A percentile compares a stretch with the other conserved stretches of the same genome.
Evolutionary conservation across 75 land plant species (phyloP).

Genomic region (Pinus taeda): DNA sequence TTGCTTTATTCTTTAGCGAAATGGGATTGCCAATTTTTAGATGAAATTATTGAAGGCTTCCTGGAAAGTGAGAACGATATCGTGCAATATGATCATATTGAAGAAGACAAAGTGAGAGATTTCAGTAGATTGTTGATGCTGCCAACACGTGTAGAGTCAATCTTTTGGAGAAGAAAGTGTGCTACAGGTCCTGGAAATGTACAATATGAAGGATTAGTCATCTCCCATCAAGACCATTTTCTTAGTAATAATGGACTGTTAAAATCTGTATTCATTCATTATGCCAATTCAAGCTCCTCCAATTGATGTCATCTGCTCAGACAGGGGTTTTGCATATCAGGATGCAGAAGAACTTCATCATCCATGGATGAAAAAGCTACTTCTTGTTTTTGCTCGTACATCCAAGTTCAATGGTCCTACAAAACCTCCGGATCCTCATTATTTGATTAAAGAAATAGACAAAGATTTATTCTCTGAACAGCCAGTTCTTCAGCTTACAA

Average conservation of each 20-base stretch:
- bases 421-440: constrained; percentile 51
- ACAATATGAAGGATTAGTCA: constrained; percentile 69
- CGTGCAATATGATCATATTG: constrained; percentile 14
- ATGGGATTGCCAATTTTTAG: constrained; percentile 42
- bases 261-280: constrained; percentile 76
- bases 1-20: constrained; percentile 54
- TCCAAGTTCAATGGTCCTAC: constrained; percentile 90
- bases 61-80: constrained; percentile 33
- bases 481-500: constrained; percentile 71
- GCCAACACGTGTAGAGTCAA: constrained; percentile 54
- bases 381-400: constrained; percentile 86
- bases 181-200: constrained; percentile 49
- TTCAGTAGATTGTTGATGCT: constrained; percentile 69
- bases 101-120: constrained; percentile 56
- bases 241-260: constrained; percentile 43
- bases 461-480: constrained; percentile 36
- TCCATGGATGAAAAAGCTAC: constrained; percentile 76
- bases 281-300: constrained; percentile 86
- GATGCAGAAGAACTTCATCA: constrained; percentile 67
- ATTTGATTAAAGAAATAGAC: constrained; percentile 70
- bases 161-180: constrained; percentile 37
- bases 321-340: constrained; percentile 74
- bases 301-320: constrained; percentile 74
- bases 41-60: constrained; percentile 45
- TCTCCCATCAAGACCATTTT: constrained; percentile 70